Evolutionary conservation across 169 alveolate genomes (phyloP).

Genomic region (Babesia bovis): DNA sequence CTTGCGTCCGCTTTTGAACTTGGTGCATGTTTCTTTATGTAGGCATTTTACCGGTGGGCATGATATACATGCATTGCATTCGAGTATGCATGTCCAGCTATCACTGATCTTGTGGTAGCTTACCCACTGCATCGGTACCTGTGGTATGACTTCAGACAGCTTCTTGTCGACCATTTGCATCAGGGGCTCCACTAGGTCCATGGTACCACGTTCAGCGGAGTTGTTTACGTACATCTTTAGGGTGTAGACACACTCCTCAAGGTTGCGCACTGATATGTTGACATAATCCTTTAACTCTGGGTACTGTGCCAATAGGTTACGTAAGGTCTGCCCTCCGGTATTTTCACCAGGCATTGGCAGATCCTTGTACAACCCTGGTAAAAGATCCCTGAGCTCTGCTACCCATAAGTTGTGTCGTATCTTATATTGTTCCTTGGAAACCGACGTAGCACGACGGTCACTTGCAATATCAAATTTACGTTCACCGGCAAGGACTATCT

Average conservation of each 20-base stretch:
- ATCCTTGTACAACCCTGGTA: not conserved
- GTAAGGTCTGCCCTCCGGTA: not conserved
- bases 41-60: conserved; percentile 48
- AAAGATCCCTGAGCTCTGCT: not conserved
- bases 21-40: conserved; percentile 16
- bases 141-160: conserved; percentile 33
- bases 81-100: conserved; percentile 63
- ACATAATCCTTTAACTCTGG: conserved; percentile 24
- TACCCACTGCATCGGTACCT: conserved; percentile 53
- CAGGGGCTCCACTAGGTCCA: conserved; percentile 30
- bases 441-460: not conserved
- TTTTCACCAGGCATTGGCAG: not conserved
- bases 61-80: conserved; percentile 45
- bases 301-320: conserved; percentile 12
- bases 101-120: conserved; percentile 33
- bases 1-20: conserved; percentile 40
- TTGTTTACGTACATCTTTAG: conserved; percentile 23
- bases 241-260: conserved; percentile 41
- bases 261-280: conserved; percentile 1
- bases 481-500: conserved; percentile 7
- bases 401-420: conserved; percentile 22
- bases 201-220: not conserved
- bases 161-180: conserved; percentile 24
- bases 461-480: not conserved
- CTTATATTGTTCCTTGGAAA: conserved; percentile 5